Base-by-base conservation (phyloP, 2,329 filamentous ascomycete species). In the Endoconidiophora laricicola region DNA sequence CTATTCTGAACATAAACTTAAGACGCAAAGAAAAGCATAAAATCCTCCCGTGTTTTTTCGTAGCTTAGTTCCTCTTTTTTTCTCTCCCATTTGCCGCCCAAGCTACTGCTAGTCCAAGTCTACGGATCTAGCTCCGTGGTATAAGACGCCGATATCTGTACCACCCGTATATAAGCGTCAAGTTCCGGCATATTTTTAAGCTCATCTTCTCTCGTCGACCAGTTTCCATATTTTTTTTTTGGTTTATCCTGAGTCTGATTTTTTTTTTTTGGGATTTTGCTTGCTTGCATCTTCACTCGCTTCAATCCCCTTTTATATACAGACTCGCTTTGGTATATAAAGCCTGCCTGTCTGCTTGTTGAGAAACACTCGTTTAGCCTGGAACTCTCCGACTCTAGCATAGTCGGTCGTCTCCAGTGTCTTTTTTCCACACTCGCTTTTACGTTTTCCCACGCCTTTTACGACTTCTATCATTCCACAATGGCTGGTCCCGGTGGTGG, bases 401-500 rank as follows among this genome's bases (percentile, higher is more conserved):
- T 48, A 10, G 42, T 23, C 24, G 41, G 29, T 12, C 22, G 44
- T 46, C 33, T 38, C 16, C 24, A 44, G 22, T n/a, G 26, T 38
- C 24, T 26, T 18, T 46, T 41, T 45, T 43, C 16, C n/a, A 45
- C 4, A n/a, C 24, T 20, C 18, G 48, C 14, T 33, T 29, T 33
- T 44, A 38, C 24, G 38, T 24, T 20, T 52, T 44, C 20, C 39
- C 49, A 40, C 42, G 46, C 40, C 24, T 49, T 42, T 37, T 23
- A 41, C 39, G 46, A 18, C 49, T 45, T 43, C 29, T 6, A 33
- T 47, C 16, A 43, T 50, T 18, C 16, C 52, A 52, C 65, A 73
- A 95, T 95, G 88, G 85, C 87, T 70, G 86, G 87, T 68, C 86
- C 86, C 63, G 88, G 88, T 68, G 87, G 87, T 73, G 90, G 90